Evolutionary conservation across 2,329 filamentous ascomycete species (phyloP).

Genomic region (Fusarium virguliforme): DNA sequence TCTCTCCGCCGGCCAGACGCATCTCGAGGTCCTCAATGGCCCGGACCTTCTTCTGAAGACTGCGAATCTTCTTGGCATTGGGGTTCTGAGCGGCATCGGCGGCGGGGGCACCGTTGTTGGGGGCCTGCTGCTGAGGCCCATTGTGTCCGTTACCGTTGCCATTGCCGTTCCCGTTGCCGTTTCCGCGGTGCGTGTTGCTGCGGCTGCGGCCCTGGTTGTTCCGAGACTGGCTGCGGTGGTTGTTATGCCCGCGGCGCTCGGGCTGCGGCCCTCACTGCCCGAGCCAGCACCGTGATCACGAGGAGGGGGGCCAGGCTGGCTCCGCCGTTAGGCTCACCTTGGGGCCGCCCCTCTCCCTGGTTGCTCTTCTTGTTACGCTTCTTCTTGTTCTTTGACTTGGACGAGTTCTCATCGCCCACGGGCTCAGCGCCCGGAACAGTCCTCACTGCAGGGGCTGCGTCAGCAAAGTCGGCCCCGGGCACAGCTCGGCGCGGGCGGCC

Average conservation of each 20-base stretch:
- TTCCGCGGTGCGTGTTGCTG: constrained; percentile 65
- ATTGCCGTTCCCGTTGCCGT: constrained; percentile 41
- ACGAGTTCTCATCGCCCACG: constrained; percentile 79
- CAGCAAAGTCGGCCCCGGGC: constrained; percentile 85
- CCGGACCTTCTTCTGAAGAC: constrained; percentile 95
- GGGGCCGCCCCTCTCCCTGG: constrained; percentile 77
- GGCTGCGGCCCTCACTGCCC: constrained; percentile 73
- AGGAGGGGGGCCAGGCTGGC: constrained; percentile 64
- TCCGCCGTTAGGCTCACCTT: constrained; percentile 63
- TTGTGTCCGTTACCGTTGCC: constrained; percentile 51
- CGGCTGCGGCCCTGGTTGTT: constrained; percentile 67
- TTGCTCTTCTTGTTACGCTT: constrained; percentile 94
- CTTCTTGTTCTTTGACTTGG: constrained; percentile 98
- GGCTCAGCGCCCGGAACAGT: constrained; percentile 76
- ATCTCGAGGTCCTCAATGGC: constrained; percentile 99
- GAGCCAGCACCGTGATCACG: constrained; percentile 58
- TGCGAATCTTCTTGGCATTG: constrained; percentile 95
- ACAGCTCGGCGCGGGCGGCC: constrained; percentile 82
- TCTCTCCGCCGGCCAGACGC: constrained; percentile 93
- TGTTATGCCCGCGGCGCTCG: constrained; percentile 69
- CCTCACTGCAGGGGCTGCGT: constrained; percentile 77
- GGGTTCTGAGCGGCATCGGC: constrained; percentile 71
- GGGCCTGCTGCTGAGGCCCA: constrained; percentile 41
- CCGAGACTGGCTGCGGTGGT: constrained; percentile 69
- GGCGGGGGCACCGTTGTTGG: constrained; percentile 64